phyloP scores from a whole-genome alignment of 768 basidiomycete genomes.

The Podaxis pistillaris region DNA sequence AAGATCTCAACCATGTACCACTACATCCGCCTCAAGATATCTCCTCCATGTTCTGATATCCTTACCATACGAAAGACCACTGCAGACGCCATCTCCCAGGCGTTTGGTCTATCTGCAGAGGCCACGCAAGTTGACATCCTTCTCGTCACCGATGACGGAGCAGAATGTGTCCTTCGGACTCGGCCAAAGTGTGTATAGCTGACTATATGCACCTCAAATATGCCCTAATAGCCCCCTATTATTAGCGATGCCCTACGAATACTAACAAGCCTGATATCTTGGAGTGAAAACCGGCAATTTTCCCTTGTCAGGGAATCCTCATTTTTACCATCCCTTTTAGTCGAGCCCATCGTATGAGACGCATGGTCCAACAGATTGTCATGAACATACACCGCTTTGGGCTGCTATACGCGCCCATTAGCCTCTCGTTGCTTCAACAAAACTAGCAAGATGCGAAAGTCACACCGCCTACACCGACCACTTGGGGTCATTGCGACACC shows the following conservation, averaged over 20 bases:
- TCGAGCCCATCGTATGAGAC: not conserved
- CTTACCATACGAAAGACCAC: constrained; percentile 9
- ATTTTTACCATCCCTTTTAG: constrained; percentile 11
- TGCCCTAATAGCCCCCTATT: not conserved
- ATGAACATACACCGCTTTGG: too few species aligned
- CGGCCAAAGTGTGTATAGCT: constrained; percentile 3
- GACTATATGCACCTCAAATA: not conserved
- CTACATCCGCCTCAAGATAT: constrained; percentile 12
- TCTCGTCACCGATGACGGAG: not conserved
- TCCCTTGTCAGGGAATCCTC: constrained; percentile 10
- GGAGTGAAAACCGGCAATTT: constrained; percentile 1
- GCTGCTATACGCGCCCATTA: too few species aligned
- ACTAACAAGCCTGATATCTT: constrained; percentile 5
- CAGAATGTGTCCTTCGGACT: constrained; percentile 10
- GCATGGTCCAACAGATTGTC: not conserved
- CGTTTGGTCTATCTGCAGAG: constrained; percentile 10
- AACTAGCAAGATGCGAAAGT: too few species aligned
- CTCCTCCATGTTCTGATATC: not conserved
- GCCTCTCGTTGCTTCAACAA: too few species aligned
- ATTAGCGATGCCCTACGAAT: constrained; percentile 6
- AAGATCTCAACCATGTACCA: constrained; percentile 5
- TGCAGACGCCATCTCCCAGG: constrained; percentile 8
- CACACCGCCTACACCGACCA: too few species aligned
- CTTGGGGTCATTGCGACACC: too few species aligned
- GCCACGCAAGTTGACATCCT: constrained; percentile 8